Evolutionary conservation across 2,329 filamentous ascomycete genomes (phyloP), one percentile per base, ranked within the genome.

Genomic region (Alternaria arborescens): DNA sequence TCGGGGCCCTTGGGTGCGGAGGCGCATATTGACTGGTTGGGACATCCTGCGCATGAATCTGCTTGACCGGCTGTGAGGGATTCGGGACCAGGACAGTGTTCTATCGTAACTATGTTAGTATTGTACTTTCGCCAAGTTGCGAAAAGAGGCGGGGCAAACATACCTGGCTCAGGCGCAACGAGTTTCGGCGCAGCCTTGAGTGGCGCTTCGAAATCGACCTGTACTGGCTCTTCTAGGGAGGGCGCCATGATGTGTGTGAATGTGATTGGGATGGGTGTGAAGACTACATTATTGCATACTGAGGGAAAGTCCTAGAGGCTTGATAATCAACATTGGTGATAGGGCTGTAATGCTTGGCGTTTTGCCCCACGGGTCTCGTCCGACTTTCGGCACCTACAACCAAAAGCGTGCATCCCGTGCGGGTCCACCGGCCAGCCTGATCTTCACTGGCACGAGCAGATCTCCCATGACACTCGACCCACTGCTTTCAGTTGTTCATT

Each of bases 1-100:
- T 99, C 95, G 2, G 95, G 94, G 0, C 94, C 95, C 80, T 97
- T 97, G 22, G 94, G 94, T 1, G 94, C 91, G 1, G 94, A 92
- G 18, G 94, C 94, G 83, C 95, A 99, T 72, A 99, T 97, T 48
- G 88, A 84, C 82, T 99, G 94, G 82, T 99, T 99, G 1, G 95
- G 95, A 75, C 95, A 99, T 55, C 94, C 94, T 48, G 90, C 92
- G 82, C 95, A 99, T 43, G 93, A 93, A 80, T 97, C 94, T 58
- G 84, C 85, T 79, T 85, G 81, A 52, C 86, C 87, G 47, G 87
- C 87, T 68, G 87, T 81, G 67, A 92, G 84, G 14, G 91, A 93
- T 75, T 94, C 91, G 4, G 92, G 95, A 0, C 95, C 95, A 3
- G 94, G 94, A 75, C 95, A 99, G 83, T 98, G 94, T 80, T 98